Evolutionary conservation across 768 basidiomycete species (phyloP).

Genomic region (Erythrobasidium yunnanense): DNA sequence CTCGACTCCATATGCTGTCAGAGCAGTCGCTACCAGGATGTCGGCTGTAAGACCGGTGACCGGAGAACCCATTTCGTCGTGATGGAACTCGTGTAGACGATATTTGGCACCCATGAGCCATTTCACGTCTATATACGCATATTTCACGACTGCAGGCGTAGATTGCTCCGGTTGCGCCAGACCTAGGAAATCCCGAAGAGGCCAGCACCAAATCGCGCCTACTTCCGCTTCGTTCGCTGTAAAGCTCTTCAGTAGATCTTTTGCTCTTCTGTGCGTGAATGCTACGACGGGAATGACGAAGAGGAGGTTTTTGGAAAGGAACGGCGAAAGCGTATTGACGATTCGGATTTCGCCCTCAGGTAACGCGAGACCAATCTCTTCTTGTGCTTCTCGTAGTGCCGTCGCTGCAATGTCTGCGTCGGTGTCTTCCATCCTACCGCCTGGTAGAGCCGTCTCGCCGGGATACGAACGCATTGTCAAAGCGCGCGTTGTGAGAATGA

Average conservation of each 20-base stretch:
- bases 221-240: constrained; percentile 31
- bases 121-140: constrained; percentile 7
- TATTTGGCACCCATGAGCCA: constrained; percentile 19
- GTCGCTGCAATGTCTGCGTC: constrained; percentile 29
- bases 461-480: constrained; percentile 31
- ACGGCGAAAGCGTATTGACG: constrained; percentile 33
- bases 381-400: constrained; percentile 34
- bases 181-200: constrained; percentile 9
- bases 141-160: neutral
- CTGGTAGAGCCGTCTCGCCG: constrained; percentile 35
- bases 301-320: constrained; percentile 35
- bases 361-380: constrained; percentile 31
- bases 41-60: constrained; percentile 36
- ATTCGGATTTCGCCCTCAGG: neutral
- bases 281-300: constrained; percentile 35
- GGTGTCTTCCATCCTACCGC: constrained; percentile 29
- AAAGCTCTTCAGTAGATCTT: constrained; percentile 8
- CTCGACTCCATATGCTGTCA: neutral
- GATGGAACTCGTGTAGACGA: constrained; percentile 32
- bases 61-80: constrained; percentile 15
- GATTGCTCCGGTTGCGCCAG: neutral
- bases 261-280: constrained; percentile 8
- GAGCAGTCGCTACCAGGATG: constrained; percentile 24
- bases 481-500: constrained; percentile 33
- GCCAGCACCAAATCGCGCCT: constrained; percentile 31